These are phyloP conservation scores for Benincasa hispida DNA, from an alignment of 306 rosid species.

Conservation along the genomic window DNA sequence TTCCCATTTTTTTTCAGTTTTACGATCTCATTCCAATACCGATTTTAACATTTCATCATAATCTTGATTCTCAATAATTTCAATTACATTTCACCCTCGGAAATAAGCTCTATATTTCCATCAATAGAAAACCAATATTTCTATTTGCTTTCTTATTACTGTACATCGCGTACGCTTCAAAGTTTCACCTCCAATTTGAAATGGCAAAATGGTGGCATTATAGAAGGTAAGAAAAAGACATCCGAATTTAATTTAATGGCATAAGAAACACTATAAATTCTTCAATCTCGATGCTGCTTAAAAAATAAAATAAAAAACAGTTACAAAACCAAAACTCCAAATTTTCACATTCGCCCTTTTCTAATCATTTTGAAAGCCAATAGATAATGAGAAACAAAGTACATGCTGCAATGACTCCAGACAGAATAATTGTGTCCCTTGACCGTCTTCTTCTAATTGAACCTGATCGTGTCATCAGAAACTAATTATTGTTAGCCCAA, in stretches of 20 bases:
- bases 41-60: too few relatives aligned
- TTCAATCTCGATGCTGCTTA: not conserved
- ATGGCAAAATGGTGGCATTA: not conserved
- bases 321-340: not conserved
- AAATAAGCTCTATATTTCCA: too few relatives aligned
- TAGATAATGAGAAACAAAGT: slow-evolving; percentile 90
- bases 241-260: not conserved
- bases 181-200: not conserved
- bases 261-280: not conserved
- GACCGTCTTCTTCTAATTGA: slow-evolving; percentile 78
- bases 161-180: not conserved
- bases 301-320: not conserved
- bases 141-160: too few relatives aligned
- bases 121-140: too few relatives aligned
- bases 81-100: too few relatives aligned
- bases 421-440: slow-evolving; percentile 78
- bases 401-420: slow-evolving; percentile 94
- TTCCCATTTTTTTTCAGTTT: too few relatives aligned
- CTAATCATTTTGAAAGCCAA: slow-evolving; percentile 79
- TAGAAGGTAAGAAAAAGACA: slow-evolving; percentile 2
- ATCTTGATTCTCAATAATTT: too few relatives aligned
- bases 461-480: slow-evolving; percentile 28
- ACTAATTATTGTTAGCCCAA: not conserved
- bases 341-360: slow-evolving; percentile 16
- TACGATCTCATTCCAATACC: too few relatives aligned